Percentiles rank a stretch among this genome's conserved stretches.
Evolutionary conservation across 1,139 yeast genomes (phyloP).

Genomic region (Petasospora fabianii): DNA sequence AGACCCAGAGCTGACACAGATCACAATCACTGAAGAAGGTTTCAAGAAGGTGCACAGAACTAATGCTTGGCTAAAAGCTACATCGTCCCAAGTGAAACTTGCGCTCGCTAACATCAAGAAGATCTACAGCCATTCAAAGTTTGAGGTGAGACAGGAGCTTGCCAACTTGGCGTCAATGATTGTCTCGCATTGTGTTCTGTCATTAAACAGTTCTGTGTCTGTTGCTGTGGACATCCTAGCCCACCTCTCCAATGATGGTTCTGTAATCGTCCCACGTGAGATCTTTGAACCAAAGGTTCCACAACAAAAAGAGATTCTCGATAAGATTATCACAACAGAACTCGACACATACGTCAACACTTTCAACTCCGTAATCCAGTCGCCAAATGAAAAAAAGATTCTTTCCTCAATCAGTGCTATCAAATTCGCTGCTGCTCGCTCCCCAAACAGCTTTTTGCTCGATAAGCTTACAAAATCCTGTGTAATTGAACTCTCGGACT

Average conservation of each 20-base stretch:
- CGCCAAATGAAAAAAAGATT: conserved; percentile 28
- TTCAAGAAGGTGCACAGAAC: conserved; percentile 41
- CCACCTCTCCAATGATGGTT: conserved; percentile 15
- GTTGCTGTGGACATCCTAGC: conserved; percentile 24
- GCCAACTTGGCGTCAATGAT: conserved; percentile 31
- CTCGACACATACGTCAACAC: conserved; percentile 22
- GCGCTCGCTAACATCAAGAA: conserved; percentile 22
- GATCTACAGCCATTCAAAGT: conserved; percentile 28
- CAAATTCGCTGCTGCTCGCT: conserved; percentile 14
- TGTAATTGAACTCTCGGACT: conserved; percentile 22
- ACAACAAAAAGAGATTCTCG: conserved; percentile 9
- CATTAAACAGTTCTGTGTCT: conserved; percentile 36
- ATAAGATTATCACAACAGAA: conserved; percentile 14
- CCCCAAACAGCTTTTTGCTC: conserved; percentile 10
- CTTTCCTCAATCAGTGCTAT: conserved; percentile 21
- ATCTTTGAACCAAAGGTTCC: conserved; percentile 4
- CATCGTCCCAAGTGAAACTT: conserved; percentile 52
- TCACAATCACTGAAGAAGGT: conserved; percentile 20
- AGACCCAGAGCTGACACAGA: conserved; percentile 18
- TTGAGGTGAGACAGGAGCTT: conserved; percentile 33
- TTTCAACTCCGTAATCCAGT: conserved; percentile 23
- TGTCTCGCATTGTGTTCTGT: conserved; percentile 29
- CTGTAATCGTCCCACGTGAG: conserved; percentile 5
- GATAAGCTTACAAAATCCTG: conserved; percentile 16
- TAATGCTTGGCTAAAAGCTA: conserved; percentile 59